Conservation (phyloP, 78 protist genomes). For the Pigoraptor vietnamica region DNA sequence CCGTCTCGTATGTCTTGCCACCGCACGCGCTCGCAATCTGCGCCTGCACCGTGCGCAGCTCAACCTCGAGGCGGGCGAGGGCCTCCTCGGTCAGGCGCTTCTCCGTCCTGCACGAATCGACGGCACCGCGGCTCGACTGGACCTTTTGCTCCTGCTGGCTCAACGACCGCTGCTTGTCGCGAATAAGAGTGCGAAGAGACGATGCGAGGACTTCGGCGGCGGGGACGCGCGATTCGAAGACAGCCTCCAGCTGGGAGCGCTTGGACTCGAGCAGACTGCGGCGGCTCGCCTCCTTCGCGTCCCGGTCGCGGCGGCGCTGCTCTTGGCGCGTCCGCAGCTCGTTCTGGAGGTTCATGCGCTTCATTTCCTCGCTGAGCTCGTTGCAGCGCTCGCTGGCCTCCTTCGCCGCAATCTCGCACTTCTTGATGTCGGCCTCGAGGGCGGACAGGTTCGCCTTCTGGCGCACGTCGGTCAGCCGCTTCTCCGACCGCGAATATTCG, state of each 20-base stretch:
- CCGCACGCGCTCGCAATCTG: not conserved
- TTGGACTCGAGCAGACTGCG: not conserved
- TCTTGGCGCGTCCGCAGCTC: not conserved
- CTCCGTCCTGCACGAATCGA: not conserved
- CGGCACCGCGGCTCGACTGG: not conserved
- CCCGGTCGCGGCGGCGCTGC: not conserved
- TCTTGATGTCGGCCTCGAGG: not conserved
- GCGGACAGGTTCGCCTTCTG: not conserved
- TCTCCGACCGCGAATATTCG: not conserved
- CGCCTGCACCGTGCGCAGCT: not conserved
- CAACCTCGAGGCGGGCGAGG: not conserved
- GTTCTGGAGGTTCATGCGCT: not conserved
- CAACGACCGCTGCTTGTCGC: not conserved
- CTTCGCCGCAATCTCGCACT: not conserved
- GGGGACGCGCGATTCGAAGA: not conserved
- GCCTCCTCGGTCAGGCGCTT: not conserved
- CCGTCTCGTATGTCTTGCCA: not conserved
- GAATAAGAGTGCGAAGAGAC: not conserved
- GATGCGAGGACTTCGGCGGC: not conserved
- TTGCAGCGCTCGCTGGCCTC: not conserved
- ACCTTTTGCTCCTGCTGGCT: not conserved
- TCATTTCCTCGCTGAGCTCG: not conserved
- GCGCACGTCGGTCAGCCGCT: not conserved
- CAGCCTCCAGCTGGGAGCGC: not conserved
- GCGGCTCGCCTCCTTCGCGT: not conserved